These are phyloP conservation scores for Pholiota microspora DNA, from an alignment of 768 basidiomycete genomes.

Conservation along the genomic window DNA sequence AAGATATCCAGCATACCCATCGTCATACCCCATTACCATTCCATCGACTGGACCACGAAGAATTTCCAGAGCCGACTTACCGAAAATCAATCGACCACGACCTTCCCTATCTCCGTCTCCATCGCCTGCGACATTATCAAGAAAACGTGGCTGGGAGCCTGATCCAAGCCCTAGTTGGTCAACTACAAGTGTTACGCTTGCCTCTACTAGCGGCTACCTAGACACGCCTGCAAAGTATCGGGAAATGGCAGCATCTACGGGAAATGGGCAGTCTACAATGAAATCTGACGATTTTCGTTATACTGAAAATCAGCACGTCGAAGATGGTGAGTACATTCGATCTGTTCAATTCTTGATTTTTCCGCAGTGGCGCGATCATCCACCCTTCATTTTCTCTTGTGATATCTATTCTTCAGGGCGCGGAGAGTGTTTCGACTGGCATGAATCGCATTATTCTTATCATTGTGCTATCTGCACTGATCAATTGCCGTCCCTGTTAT, in stretches of 20 bases:
- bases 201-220: slow-evolving; percentile 63
- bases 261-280: slow-evolving; percentile 23
- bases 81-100: slow-evolving; percentile 25
- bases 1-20: slow-evolving; percentile 11
- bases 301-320: slow-evolving; percentile 22
- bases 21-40: slow-evolving; percentile 15
- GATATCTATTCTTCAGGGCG: no score
- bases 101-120: slow-evolving; percentile 32
- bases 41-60: slow-evolving; percentile 4
- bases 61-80: slow-evolving; percentile 18
- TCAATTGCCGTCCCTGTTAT: neutral
- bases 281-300: slow-evolving; percentile 21
- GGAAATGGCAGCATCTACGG: slow-evolving; percentile 43
- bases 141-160: slow-evolving; percentile 77
- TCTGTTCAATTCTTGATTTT: slow-evolving; percentile 4
- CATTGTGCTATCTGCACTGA: neutral
- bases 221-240: slow-evolving; percentile 68
- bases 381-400: no score
- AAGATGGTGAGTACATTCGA: slow-evolving; percentile 13
- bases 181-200: slow-evolving; percentile 44
- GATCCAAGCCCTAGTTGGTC: slow-evolving; percentile 52
- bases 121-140: slow-evolving; percentile 39
- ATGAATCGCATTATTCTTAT: neutral
- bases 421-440: slow-evolving; percentile 2
- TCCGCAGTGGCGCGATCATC: slow-evolving; percentile 2